Conservation (phyloP, 805 yeast genomes). For the Candida bentonensis region DNA sequence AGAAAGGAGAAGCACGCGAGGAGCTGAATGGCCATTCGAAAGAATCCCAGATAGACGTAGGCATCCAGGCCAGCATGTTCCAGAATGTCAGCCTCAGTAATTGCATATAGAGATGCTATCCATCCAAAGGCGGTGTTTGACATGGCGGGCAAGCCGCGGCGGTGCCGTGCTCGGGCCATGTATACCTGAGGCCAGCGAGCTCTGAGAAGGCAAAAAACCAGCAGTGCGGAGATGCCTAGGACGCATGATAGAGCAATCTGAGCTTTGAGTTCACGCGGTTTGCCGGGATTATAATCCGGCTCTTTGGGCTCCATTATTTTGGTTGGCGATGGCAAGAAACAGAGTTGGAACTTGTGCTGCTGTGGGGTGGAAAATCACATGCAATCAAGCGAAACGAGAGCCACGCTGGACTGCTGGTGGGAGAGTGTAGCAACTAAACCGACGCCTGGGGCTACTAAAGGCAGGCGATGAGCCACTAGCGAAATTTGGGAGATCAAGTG, state of each 20-base stretch:
- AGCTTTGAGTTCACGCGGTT: conserved; percentile 13
- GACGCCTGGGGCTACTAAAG: too few relatives aligned
- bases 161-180: conserved; percentile 57
- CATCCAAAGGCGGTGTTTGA: conserved; percentile 63
- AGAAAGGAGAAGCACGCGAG: conserved; percentile 50
- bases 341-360: too few relatives aligned
- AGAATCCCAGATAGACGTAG: conserved; percentile 78
- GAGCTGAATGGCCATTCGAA: conserved; percentile 71
- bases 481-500: too few relatives aligned
- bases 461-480: too few relatives aligned
- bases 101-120: conserved; percentile 51
- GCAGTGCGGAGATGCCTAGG: conserved; percentile 55
- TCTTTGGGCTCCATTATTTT: conserved; percentile 11
- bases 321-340: too few relatives aligned
- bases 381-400: too few relatives aligned
- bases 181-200: conserved; percentile 68
- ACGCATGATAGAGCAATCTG: conserved; percentile 27
- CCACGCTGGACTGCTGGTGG: too few relatives aligned
- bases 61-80: conserved; percentile 93
- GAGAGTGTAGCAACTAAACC: too few relatives aligned
- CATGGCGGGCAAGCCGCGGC: conserved; percentile 42
- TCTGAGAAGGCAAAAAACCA: conserved; percentile 56
- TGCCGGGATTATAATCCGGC: conserved; percentile 15
- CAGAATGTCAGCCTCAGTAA: conserved; percentile 62
- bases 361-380: too few relatives aligned